A percentile compares a stretch with the other conserved stretches of the same genome.
Evolutionary conservation across 306 rosid genomes (phyloP).

Genomic region (Adenanthera pavonina): DNA sequence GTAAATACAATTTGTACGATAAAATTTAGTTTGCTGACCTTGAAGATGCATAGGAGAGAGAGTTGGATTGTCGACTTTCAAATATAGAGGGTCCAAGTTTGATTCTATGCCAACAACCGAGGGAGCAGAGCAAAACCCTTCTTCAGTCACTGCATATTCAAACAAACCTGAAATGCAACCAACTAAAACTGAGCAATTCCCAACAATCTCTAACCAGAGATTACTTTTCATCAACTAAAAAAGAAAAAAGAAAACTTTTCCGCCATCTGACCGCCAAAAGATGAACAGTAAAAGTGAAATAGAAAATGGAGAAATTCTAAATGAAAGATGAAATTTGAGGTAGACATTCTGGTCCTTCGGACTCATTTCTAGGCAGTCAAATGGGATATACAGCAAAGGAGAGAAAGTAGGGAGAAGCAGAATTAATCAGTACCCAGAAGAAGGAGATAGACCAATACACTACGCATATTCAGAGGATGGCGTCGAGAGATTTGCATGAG

Average conservation of each 20-base stretch:
- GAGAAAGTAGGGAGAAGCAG: neutral
- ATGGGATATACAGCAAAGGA: neutral
- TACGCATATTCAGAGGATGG: constrained; percentile 38
- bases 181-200: constrained; percentile 15
- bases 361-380: constrained; percentile 25
- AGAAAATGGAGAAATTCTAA: neutral
- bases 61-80: constrained; percentile 67
- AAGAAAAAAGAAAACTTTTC: neutral
- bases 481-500: neutral
- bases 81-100: constrained; percentile 62
- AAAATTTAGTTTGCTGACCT: constrained; percentile 51
- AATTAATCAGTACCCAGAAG: constrained; percentile 37
- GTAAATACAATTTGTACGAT: neutral
- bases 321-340: neutral
- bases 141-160: constrained; percentile 47
- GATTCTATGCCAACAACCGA: constrained; percentile 47
- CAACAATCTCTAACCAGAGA: constrained; percentile 1
- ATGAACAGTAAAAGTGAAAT: neutral
- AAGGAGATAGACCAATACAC: constrained; percentile 38
- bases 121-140: constrained; percentile 81
- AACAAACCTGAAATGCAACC: constrained; percentile 59
- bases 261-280: constrained; percentile 15
- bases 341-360: neutral
- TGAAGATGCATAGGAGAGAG: constrained; percentile 80
- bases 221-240: neutral